Evolutionary conservation across 768 basidiomycete species (phyloP).

Genomic region (Rossbeevera mucosa): DNA sequence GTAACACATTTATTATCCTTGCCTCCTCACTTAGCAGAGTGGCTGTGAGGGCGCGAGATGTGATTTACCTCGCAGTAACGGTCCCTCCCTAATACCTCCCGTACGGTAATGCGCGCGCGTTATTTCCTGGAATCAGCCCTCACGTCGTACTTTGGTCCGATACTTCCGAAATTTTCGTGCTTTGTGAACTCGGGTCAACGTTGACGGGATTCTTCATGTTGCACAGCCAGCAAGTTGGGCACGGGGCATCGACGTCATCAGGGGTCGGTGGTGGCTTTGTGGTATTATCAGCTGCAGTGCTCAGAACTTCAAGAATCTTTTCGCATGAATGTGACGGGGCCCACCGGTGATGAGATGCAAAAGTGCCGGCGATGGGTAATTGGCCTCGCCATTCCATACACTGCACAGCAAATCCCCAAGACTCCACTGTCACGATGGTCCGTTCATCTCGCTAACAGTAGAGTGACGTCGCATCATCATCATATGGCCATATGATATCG

Average conservation of each 20-base stretch:
- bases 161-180: not conserved
- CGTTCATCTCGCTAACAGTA: slow-evolving; percentile 12
- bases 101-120: not conserved
- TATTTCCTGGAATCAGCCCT: not conserved
- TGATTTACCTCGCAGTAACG: slow-evolving; percentile 22
- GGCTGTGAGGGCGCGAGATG: slow-evolving; percentile 15
- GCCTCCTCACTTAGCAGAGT: slow-evolving; percentile 1
- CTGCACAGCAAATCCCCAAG: slow-evolving; percentile 3
- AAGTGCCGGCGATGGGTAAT: not conserved
- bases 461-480: slow-evolving; percentile 11
- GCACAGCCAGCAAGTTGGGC: slow-evolving; percentile 9
- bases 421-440: not conserved
- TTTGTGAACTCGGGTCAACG: not conserved
- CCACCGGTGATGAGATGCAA: not conserved
- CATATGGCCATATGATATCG: not conserved
- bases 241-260: slow-evolving; percentile 19
- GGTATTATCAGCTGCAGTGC: not conserved
- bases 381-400: not conserved
- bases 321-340: not conserved
- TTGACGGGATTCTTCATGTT: not conserved
- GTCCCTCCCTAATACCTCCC: not conserved
- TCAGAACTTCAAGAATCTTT: not conserved
- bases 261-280: not conserved
- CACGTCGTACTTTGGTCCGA: not conserved
- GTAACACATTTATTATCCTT: slow-evolving; percentile 4